Base-by-base conservation (phyloP, 176 grass and related monocot genomes). In the Cenchrus purpureus region DNA sequence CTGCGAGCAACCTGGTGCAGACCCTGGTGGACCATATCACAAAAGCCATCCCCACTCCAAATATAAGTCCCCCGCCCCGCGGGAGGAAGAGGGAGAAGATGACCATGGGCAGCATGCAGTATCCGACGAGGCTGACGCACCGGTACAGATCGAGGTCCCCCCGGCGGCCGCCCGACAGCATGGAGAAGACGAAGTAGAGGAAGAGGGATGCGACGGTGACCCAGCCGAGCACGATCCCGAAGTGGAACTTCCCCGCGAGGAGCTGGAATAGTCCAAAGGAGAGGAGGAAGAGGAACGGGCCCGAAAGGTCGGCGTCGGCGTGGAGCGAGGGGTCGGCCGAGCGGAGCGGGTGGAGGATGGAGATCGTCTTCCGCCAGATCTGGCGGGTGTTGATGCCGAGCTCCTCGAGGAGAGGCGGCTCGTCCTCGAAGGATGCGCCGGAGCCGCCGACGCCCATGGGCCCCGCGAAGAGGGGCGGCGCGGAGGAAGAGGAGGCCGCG, bases 41-140 rank as follows among this genome's bases (percentile, higher is more conserved):
- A 81, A 98, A 98, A 28, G 77, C 71, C 87, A 90, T 91, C 59
- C 88, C 92, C 17, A 93, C 82, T 45, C 87, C 87, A 74, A 95
- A 95, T 52, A 98, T 98, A 79, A 91, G 79, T 1, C 90, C 78
- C 3, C 92, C 91, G 28, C 92, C 95, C 55, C 86, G 87, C 13
- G 92, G 95, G 54, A 98, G 85, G 82, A 98, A 98, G 43, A 98
- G 88, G 10, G 95, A 95, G 91, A 98, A 98, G 68, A 98, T 98
- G 85, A 98, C 95, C 95, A 98, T 98, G 44, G 95, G 95, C 49
- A 98, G 87, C 95, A 98, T 98, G 78, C 92, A 95, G 83, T 98
- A 98, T 31, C 95, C 95, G 43, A 98, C 92, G 42, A 98, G 79
- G 76, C 95, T 98, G 75, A 98, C 82, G 73, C 95, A 98, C 62